Evolutionary conservation across 2,329 filamentous ascomycete genomes (phyloP).

Genomic region (Ascochyta koolunga): DNA sequence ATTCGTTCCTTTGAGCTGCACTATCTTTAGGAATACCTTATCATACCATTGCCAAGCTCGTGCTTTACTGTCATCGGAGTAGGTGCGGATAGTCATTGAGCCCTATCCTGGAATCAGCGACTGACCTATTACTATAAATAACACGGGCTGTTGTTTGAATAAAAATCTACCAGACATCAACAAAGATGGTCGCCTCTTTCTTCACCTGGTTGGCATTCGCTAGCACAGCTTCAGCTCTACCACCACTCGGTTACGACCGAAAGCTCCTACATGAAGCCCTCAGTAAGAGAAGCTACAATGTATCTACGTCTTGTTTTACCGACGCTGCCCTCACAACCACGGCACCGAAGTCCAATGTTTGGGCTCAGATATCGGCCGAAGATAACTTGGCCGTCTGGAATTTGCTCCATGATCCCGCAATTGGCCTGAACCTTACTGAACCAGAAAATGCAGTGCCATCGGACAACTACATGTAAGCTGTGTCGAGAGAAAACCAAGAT

Average conservation of each 20-base stretch:
- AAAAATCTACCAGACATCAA: background rate
- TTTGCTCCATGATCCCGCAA: slow-evolving; percentile 49
- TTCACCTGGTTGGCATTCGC: background rate
- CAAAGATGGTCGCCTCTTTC: background rate
- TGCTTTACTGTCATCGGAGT: background rate
- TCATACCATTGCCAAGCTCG: background rate
- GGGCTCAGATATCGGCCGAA: slow-evolving; percentile 50
- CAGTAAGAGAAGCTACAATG: slow-evolving; percentile 23
- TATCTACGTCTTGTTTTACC: slow-evolving; percentile 16
- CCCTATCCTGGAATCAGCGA: background rate
- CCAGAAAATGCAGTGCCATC: slow-evolving; percentile 47
- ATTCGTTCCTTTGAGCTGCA: background rate
- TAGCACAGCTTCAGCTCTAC: slow-evolving; percentile 1
- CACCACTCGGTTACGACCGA: slow-evolving; percentile 27
- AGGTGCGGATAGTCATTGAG: background rate
- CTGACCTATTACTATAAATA: background rate
- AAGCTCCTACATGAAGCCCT: slow-evolving; percentile 27
- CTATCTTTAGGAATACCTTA: background rate
- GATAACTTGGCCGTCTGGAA: slow-evolving; percentile 55
- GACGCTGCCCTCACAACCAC: slow-evolving; percentile 19
- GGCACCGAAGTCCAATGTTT: slow-evolving; percentile 52
- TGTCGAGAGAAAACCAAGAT: no score
- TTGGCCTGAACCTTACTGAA: slow-evolving; percentile 55
- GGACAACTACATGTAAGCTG: slow-evolving; percentile 52
- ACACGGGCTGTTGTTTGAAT: background rate